Evolutionary conservation across 495 filamentous ascomycete species (phyloP).

Genomic region (Lichenothelia convexa): DNA sequence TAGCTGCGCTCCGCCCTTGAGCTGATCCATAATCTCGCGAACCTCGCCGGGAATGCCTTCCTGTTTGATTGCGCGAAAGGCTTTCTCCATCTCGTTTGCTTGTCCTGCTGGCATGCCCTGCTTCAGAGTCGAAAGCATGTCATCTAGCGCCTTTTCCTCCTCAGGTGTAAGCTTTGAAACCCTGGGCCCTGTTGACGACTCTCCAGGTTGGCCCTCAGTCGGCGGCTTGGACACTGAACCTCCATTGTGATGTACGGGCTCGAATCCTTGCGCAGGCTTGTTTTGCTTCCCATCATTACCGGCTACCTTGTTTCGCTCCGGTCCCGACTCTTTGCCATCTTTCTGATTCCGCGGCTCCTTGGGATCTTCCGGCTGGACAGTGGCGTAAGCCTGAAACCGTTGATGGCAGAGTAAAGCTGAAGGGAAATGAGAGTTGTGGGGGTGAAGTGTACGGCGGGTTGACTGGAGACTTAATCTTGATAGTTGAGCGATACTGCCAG

Average conservation of each 20-base stretch:
- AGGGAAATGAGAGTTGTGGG: slow-evolving; percentile 20
- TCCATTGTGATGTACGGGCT: slow-evolving; percentile 23
- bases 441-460: slow-evolving; percentile 21
- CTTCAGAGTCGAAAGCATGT: slow-evolving; percentile 25
- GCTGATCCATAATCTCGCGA: slow-evolving; percentile 27
- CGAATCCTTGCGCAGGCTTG: slow-evolving; percentile 27
- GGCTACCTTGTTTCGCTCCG: slow-evolving; percentile 17
- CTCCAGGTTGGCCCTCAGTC: slow-evolving; percentile 20
- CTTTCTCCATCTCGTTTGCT: slow-evolving; percentile 23
- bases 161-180: slow-evolving; percentile 16
- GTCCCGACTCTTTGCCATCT: slow-evolving; percentile 4
- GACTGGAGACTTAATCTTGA: slow-evolving; percentile 34
- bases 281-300: slow-evolving; percentile 10
- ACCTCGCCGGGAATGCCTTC: slow-evolving; percentile 33
- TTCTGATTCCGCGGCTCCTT: slow-evolving; percentile 27
- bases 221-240: slow-evolving; percentile 23
- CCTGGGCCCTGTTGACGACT: slow-evolving; percentile 1
- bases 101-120: slow-evolving; percentile 28
- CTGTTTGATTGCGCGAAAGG: slow-evolving; percentile 28
- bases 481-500: slow-evolving; percentile 44
- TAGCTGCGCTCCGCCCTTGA: slow-evolving; percentile 23
- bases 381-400: slow-evolving; percentile 36
- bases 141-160: slow-evolving; percentile 26
- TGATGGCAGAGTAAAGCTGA: slow-evolving; percentile 26
- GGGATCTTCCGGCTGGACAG: slow-evolving; percentile 27